Base-by-base conservation (phyloP, 305 asterid species). In the Andrographis paniculata region DNA sequence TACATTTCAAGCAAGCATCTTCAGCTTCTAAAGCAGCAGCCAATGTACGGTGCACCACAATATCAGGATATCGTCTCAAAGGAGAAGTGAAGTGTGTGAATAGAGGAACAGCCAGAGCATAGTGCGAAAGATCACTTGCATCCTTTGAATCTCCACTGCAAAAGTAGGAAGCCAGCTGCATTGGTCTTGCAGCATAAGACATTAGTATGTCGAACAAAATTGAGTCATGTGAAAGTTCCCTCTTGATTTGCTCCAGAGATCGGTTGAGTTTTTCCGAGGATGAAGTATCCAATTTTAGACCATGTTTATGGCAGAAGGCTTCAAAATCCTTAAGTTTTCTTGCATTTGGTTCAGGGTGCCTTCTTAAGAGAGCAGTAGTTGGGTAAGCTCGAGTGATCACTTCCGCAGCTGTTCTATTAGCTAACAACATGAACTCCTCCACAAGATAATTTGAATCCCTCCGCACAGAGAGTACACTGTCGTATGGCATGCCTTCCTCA, bases 51-150 rank as follows among this genome's bases (percentile, higher is more conserved):
- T 89, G 98, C 21, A 89, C 98, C 36, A 89, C 59, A 49, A 89
- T 76, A 64, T 89, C 98, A n/a, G 96, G 79, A 72, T 89, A 89
- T 19, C 96, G 74, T 7, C 98, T 75, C 17, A 89, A 69, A 14
- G 98, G 96, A 47, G 95, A 82, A 60, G 98, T 89, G 65, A 89
- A 89, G 71, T 86, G 96, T 14, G 98, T 82, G 70, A 86, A 89
- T 5, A 80, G 72, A 20, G 98, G 98, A 47, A 86, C 53, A 18
- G 92, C 95, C 14, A 86, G 80, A 1, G 88, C 84, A 63, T 82
- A 86, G 60, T 89, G 98, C 61, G 79, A 61, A 65, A 69, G 53
- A 37, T 62, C 84, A 12, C 56, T 64, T n/a, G 33, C 17, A 17
- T 76, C 79, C 42, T 65, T 59, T 7, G 52, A 41, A 51, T 78